Evolutionary conservation across 331 rosid genomes (phyloP), one percentile per base, ranked within the genome.

Genomic region (Quercus phellos): DNA sequence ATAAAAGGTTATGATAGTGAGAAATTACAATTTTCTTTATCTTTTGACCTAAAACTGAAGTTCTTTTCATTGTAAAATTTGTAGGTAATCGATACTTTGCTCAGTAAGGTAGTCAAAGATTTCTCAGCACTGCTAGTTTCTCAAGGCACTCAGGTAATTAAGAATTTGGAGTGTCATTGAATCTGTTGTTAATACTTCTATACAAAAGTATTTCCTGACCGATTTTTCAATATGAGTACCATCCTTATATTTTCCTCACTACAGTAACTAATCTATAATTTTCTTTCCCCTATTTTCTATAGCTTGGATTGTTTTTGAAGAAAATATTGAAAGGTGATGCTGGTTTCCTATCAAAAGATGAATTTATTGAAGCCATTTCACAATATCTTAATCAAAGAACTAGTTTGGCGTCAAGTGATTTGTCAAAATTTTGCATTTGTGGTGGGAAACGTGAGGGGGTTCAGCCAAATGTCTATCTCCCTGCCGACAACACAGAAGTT

Each of bases 251-350:
- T 75, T 63, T 35, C 53, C 29, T 46, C 59, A 8, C 5, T 29
- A 21, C 29, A 4, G 14, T 27, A 38, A 9, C 9, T 13, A 64
- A 78, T 55, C 71, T 30, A 26, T 75, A 50, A 26, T 67, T 43
- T 54, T 18, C 53, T 17, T 74, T 54, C 29, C 29, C 71, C 80
- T 70, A 67, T 64, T 72, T 75, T 80, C 46, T 77, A 77, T 88
- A 95, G 98, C 93, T 95, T 74, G 97, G 98, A 64, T 85, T 89
- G 26, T 90, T 91, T 87, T 84, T 95, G 80, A 95, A 95, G 93
- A 91, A 93, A 81, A 87, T 95, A 79, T 38, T 93, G 78, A 95
- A 88, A 83, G 85, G 84, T 27, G 94, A 90, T 64, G 68, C 83
- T n/a, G 88, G 92, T 55, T 79, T 82, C 78, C 88, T 84, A 22